These are phyloP conservation scores for Fraxinus excelsior DNA, from an alignment of 257 asterid species.

Conservation along the genomic window DNA sequence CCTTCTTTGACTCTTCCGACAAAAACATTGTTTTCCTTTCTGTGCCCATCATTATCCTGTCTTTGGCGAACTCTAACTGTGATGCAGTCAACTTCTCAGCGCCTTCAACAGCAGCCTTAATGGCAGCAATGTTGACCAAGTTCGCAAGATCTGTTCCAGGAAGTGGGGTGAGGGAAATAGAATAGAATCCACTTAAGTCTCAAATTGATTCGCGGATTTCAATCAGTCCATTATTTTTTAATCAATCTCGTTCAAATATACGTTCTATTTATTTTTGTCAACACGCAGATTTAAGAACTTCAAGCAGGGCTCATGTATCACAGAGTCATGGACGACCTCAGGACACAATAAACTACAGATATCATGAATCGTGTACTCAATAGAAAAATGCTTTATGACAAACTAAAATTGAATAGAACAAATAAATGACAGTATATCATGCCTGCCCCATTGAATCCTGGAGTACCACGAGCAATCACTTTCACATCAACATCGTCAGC, in stretches of 20 bases:
- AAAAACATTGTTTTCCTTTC: conserved; percentile 94
- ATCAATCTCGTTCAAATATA: conserved; percentile 7
- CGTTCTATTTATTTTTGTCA: background rate
- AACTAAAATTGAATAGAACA: background rate
- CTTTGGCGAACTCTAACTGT: conserved; percentile 94
- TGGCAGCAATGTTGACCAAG: conserved; percentile 92
- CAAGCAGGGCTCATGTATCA: background rate
- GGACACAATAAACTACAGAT: conserved; percentile 1
- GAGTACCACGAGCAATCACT: conserved; percentile 97
- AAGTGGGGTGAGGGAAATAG: conserved; percentile 22
- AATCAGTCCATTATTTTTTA: background rate
- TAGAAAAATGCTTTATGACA: background rate
- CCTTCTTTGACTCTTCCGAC: conserved; percentile 95
- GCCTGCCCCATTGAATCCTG: conserved; percentile 99
- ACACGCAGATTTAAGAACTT: background rate
- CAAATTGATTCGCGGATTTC: background rate
- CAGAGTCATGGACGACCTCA: background rate
- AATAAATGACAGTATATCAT: conserved; percentile 30
- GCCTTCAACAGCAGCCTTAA: conserved; percentile 96
- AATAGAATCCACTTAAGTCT: conserved; percentile 15
- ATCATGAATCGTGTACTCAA: background rate
- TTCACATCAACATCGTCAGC: conserved; percentile 78
- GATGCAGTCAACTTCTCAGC: conserved; percentile 80
- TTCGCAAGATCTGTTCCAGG: conserved; percentile 73
- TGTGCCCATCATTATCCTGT: conserved; percentile 97